phyloP scores from a whole-genome alignment of 768 basidiomycete species.

The Pleurotus ostreatus region DNA sequence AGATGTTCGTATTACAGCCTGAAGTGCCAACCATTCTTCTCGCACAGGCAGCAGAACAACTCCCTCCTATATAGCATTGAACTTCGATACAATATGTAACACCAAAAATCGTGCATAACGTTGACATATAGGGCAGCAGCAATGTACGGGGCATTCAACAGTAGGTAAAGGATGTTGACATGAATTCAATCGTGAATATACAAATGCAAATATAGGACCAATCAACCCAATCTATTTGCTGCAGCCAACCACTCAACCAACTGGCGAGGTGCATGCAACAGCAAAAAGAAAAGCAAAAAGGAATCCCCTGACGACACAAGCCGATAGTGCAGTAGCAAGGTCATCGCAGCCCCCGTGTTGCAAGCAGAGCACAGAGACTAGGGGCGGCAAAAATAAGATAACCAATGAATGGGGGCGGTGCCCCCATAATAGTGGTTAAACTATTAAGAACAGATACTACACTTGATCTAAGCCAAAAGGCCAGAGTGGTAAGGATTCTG shows the following conservation, averaged over 20 bases:
- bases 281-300: conserved; percentile 11
- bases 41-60: too few relatives aligned
- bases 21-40: too few relatives aligned
- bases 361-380: conserved; percentile 36
- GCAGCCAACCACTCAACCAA: not conserved
- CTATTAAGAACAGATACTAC: conserved; percentile 91
- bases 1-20: too few relatives aligned
- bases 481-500: conserved; percentile 72
- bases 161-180: too few relatives aligned
- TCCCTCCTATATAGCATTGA: too few relatives aligned
- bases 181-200: too few relatives aligned
- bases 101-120: too few relatives aligned
- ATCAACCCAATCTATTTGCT: not conserved
- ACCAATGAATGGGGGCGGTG: conserved; percentile 51
- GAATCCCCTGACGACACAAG: conserved; percentile 39
- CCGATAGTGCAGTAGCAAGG: conserved; percentile 32
- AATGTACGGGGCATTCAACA: too few relatives aligned
- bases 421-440: conserved; percentile 57
- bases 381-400: conserved; percentile 54
- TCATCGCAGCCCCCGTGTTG: conserved; percentile 35
- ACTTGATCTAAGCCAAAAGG: conserved; percentile 98
- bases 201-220: too few relatives aligned
- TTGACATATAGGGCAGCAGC: too few relatives aligned
- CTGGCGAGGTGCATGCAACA: not conserved
- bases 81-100: too few relatives aligned